phyloP scores from a whole-genome alignment of 2,329 filamentous ascomycete species.

The Massarina eburnea region DNA sequence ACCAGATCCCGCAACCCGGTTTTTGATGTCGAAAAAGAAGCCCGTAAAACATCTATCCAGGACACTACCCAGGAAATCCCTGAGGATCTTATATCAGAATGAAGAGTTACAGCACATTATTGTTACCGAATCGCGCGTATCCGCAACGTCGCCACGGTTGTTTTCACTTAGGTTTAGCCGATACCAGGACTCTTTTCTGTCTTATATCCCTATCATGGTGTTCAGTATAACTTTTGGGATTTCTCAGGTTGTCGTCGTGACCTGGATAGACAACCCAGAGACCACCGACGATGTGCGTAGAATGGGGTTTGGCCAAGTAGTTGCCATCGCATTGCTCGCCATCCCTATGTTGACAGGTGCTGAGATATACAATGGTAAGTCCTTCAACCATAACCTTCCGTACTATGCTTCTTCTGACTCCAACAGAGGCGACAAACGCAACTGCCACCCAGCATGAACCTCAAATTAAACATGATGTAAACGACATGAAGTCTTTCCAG shows the following conservation, averaged over 20 bases:
- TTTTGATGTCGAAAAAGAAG: too few species aligned
- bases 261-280: constrained; percentile 1
- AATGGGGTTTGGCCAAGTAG: constrained; percentile 17
- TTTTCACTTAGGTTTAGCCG: too few species aligned
- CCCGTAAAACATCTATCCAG: too few species aligned
- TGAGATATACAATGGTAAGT: constrained; percentile 12
- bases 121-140: too few species aligned
- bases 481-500: too few species aligned
- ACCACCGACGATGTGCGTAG: neutral
- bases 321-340: constrained; percentile 9
- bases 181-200: constrained; percentile 4
- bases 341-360: constrained; percentile 7
- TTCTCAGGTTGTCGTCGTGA: neutral
- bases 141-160: too few species aligned
- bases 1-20: too few species aligned
- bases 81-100: too few species aligned
- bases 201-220: neutral
- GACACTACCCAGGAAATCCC: too few species aligned
- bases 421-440: neutral
- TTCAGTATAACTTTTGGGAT: constrained; percentile 1
- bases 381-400: too few species aligned
- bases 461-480: too few species aligned
- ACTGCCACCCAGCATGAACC: too few species aligned
- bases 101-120: neutral
- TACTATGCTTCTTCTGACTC: neutral